Evolutionary conservation across 257 asterid species (phyloP).

Genomic region (Paulownia fortunei): DNA sequence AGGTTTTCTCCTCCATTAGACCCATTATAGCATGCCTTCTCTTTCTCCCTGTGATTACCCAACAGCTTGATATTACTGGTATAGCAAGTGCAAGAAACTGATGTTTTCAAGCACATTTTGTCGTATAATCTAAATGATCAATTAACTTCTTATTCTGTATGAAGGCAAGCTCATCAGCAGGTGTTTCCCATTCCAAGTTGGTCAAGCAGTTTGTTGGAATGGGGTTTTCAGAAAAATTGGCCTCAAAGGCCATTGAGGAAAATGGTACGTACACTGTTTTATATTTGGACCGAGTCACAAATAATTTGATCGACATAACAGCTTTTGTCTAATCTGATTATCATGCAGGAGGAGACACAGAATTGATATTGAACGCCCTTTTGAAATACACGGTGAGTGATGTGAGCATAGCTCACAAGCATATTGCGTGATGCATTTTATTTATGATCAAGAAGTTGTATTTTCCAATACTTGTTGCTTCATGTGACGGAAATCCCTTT

Average conservation of each 20-base stretch:
- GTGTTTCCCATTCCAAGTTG: slow-evolving; percentile 36
- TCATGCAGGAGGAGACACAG: slow-evolving; percentile 59
- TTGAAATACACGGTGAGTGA: slow-evolving; percentile 67
- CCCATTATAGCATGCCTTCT: not conserved
- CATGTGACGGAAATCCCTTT: not conserved
- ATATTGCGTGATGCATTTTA: not conserved
- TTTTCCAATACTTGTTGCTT: not conserved
- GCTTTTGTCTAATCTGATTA: slow-evolving; percentile 10
- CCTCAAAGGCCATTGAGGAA: slow-evolving; percentile 59
- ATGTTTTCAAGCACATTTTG: not conserved
- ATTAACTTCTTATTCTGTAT: slow-evolving; percentile 21
- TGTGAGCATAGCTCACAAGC: not conserved
- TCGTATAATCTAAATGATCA: slow-evolving; percentile 2
- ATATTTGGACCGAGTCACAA: not conserved
- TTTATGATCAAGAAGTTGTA: not conserved
- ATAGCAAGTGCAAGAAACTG: not conserved
- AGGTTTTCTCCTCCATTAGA: no score
- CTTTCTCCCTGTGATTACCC: not conserved
- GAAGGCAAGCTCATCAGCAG: slow-evolving; percentile 60
- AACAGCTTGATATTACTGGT: not conserved
- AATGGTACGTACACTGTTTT: slow-evolving; percentile 41
- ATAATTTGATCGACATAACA: slow-evolving; percentile 1
- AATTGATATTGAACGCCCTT: slow-evolving; percentile 58
- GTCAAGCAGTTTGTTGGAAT: slow-evolving; percentile 54
- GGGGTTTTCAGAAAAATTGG: slow-evolving; percentile 64